Base-by-base conservation (phyloP, 495 filamentous ascomycete genomes). In the Darksidea phi region DNA sequence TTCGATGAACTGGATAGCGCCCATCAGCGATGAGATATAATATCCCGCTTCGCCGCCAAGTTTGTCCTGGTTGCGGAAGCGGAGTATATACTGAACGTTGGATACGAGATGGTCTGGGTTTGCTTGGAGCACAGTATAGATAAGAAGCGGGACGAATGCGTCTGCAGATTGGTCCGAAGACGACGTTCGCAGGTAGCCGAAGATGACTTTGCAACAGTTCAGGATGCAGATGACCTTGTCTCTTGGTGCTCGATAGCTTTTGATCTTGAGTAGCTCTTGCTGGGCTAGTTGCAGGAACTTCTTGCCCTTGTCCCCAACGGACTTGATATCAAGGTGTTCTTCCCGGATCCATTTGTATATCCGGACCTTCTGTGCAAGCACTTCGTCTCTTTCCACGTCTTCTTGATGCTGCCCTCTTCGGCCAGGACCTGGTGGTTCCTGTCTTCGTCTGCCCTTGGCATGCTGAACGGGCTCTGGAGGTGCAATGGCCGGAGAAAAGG, bases 201-300 rank as follows among this genome's bases (percentile, higher is more conserved):
- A 97, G 54, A 99, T 97, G 54, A 99, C 94, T 73, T 99, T 99
- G 81, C 94, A 99, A 76, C 91, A 96, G 75, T 99, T 99, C 46
- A 99, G 75, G 51, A 97, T 89, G 73, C 94, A 97, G 46, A 99
- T 97, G 18, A 99, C 90, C 74, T 99, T 99, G 75, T 99, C 94
- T 70, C 94, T 80, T 12, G 94, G 94, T 11, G 94, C 94, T 57
- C 95, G 84, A 70, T 99, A 99, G 13, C 87, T 92, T 68, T 90
- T 95, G 58, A 99, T 95, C 73, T 99, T 99, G 15, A 91, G 73
- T 36, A 99, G 76, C 73, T 99, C 95, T 79, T 95, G 89, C 67
- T 96, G 90, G 23, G 94, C 95, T 50, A 97, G 80, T 57, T 81
- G 81, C 61, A 99, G 77, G 68, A 99, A 97, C 51, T 88, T 88